These are phyloP conservation scores for Venturia nashicola DNA, from an alignment of 2,329 filamentous ascomycete genomes.

Conservation along the genomic window DNA sequence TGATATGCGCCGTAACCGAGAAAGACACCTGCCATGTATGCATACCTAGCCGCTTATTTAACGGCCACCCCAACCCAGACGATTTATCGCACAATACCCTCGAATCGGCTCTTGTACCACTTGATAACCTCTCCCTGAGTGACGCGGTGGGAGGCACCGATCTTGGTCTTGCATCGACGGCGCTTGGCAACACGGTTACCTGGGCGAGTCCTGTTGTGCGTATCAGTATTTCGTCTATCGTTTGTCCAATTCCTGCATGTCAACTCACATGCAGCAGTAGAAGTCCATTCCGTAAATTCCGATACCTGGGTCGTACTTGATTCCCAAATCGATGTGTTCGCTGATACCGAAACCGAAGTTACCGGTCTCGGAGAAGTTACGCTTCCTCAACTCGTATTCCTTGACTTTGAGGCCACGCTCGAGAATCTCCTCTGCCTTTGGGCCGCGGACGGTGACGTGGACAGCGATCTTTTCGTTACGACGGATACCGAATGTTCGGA, in stretches of 20 bases:
- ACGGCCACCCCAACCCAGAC: slow-evolving; percentile 14
- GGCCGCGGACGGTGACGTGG: slow-evolving; percentile 97
- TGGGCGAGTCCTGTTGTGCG: slow-evolving; percentile 61
- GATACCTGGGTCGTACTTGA: slow-evolving; percentile 98
- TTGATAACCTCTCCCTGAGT: slow-evolving; percentile 90
- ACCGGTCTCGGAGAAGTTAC: slow-evolving; percentile 99
- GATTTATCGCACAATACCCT: slow-evolving; percentile 95
- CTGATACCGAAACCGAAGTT: slow-evolving; percentile 99
- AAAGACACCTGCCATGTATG: slow-evolving; percentile 14
- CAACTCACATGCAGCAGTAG: slow-evolving; percentile 93
- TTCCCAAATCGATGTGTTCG: slow-evolving; percentile 99
- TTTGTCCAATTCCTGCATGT: background rate
- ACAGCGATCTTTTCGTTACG: slow-evolving; percentile 99
- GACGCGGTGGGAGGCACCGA: slow-evolving; percentile 87
- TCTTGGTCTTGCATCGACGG: slow-evolving; percentile 73
- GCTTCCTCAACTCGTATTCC: slow-evolving; percentile 99
- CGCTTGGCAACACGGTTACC: slow-evolving; percentile 96
- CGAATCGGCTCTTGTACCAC: slow-evolving; percentile 96
- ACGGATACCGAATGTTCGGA: slow-evolving; percentile 99
- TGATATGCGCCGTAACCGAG: slow-evolving; percentile 22
- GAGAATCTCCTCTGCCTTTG: slow-evolving; percentile 99
- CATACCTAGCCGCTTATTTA: slow-evolving; percentile 4
- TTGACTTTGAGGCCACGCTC: slow-evolving; percentile 99
- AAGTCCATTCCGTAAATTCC: slow-evolving; percentile 99
- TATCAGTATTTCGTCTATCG: slow-evolving; percentile 18